A percentile compares a stretch with the other conserved stretches of the same genome.
phyloP scores from a whole-genome alignment of 2,329 filamentous ascomycete genomes.

The Ophiobolus disseminans region DNA sequence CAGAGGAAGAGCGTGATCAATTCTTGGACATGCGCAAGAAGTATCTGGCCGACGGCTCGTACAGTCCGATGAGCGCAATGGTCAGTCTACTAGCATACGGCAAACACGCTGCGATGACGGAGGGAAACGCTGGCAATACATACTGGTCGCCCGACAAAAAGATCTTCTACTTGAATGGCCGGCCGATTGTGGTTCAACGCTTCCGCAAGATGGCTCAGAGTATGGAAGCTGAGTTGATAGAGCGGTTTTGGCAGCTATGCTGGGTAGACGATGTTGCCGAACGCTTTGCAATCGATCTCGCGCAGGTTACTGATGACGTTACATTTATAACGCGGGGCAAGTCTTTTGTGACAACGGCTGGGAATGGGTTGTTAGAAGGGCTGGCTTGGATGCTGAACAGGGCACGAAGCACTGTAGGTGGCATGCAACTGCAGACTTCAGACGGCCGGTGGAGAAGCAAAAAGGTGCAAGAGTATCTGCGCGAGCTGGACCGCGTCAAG shows the following conservation, averaged over 20 bases:
- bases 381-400: slow-evolving; percentile 18
- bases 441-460: slow-evolving; percentile 6
- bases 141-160: slow-evolving; percentile 21
- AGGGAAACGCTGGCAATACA: slow-evolving; percentile 18
- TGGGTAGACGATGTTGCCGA: slow-evolving; percentile 14
- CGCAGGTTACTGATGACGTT: slow-evolving; percentile 20
- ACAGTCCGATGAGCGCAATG: slow-evolving; percentile 28
- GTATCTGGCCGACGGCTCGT: slow-evolving; percentile 25
- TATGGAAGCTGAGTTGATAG: slow-evolving; percentile 16
- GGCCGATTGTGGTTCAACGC: slow-evolving; percentile 17
- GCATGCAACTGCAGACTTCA: slow-evolving; percentile 11
- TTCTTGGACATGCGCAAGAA: slow-evolving; percentile 17
- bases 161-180: slow-evolving; percentile 17
- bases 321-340: slow-evolving; percentile 21
- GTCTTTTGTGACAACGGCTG: slow-evolving; percentile 22
- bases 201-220: slow-evolving; percentile 23
- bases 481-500: neutral
- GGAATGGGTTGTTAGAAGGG: slow-evolving; percentile 19
- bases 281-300: slow-evolving; percentile 18
- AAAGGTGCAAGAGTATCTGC: slow-evolving; percentile 4
- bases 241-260: slow-evolving; percentile 22
- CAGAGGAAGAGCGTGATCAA: slow-evolving; percentile 14
- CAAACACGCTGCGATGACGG: slow-evolving; percentile 22
- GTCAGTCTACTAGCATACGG: slow-evolving; percentile 29
- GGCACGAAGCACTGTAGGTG: slow-evolving; percentile 6